phyloP scores from a whole-genome alignment of 1,284 basidiomycete species.

The Naganishia albida region DNA sequence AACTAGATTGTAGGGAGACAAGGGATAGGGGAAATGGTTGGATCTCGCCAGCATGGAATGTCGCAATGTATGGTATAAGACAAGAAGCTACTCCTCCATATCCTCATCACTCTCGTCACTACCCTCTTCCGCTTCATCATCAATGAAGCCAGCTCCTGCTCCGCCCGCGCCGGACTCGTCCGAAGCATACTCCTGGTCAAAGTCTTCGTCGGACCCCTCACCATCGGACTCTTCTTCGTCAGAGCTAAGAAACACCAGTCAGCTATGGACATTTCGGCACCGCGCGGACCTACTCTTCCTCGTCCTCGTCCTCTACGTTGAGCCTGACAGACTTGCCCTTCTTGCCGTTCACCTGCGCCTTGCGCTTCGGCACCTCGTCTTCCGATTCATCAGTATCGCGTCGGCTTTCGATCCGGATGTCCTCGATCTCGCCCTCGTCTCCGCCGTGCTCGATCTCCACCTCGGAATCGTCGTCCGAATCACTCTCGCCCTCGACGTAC shows the following conservation, averaged over 20 bases:
- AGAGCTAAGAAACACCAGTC: constrained; percentile 8
- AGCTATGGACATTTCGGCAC: neutral
- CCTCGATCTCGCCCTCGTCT: constrained; percentile 35
- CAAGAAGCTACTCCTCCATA: constrained; percentile 12
- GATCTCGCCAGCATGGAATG: no score
- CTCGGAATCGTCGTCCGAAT: constrained; percentile 30
- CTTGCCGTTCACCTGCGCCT: constrained; percentile 22
- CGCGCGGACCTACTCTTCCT: constrained; percentile 17
- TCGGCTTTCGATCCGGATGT: constrained; percentile 38
- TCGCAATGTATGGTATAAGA: neutral
- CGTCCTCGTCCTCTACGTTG: constrained; percentile 28
- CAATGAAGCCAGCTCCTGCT: constrained; percentile 24
- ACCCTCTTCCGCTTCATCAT: constrained; percentile 29
- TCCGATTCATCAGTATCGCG: constrained; percentile 35
- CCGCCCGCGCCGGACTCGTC: constrained; percentile 23
- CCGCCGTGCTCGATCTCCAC: constrained; percentile 33
- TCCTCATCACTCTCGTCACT: constrained; percentile 29
- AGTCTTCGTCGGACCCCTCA: constrained; percentile 35
- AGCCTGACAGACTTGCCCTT: constrained; percentile 28
- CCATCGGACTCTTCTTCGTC: constrained; percentile 31
- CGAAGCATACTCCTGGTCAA: constrained; percentile 31
- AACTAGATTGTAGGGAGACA: neutral
- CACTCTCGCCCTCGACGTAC: constrained; percentile 36
- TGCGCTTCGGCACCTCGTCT: constrained; percentile 17
- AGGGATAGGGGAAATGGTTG: neutral